These are phyloP conservation scores for Amniculicola lignicola DNA, from an alignment of 495 filamentous ascomycete genomes.

Conservation along the genomic window DNA sequence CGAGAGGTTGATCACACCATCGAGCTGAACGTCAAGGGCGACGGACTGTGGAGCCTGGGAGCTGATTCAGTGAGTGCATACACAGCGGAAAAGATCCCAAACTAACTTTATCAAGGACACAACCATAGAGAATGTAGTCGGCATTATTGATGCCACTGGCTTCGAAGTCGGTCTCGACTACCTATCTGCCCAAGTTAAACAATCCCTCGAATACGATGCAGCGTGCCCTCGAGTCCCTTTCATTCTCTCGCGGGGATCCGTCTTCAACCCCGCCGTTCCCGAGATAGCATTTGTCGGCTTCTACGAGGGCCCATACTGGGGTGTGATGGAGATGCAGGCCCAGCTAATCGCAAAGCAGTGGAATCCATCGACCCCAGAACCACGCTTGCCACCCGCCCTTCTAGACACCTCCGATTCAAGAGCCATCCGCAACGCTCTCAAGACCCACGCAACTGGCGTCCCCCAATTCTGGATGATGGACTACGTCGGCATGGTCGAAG, in stretches of 20 bases:
- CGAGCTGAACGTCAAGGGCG: neutral
- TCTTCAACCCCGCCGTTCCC: slow-evolving; percentile 57
- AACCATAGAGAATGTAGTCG: slow-evolving; percentile 55
- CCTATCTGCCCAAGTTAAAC: slow-evolving; percentile 54
- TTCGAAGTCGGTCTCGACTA: slow-evolving; percentile 63
- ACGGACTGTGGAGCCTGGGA: neutral
- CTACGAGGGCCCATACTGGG: slow-evolving; percentile 84
- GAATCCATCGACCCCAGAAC: slow-evolving; percentile 23
- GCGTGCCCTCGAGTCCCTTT: slow-evolving; percentile 61
- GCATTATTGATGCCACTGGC: slow-evolving; percentile 73
- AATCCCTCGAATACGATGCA: slow-evolving; percentile 54
- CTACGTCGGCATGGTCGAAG: slow-evolving; percentile 74
- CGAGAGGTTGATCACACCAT: neutral
- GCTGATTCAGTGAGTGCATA: neutral
- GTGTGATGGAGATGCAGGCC: slow-evolving; percentile 83
- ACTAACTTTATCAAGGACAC: no score
- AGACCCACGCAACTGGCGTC: slow-evolving; percentile 29
- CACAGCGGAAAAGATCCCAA: no score
- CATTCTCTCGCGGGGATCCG: slow-evolving; percentile 64
- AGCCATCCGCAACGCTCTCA: neutral
- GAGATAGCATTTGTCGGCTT: slow-evolving; percentile 79
- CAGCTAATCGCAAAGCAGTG: slow-evolving; percentile 56
- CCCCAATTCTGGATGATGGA: slow-evolving; percentile 79
- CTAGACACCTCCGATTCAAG: neutral
- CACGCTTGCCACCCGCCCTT: neutral